These are phyloP conservation scores for Talaromyces sp. DNA, from an alignment of 2,329 filamentous ascomycete genomes.

Conservation along the genomic window DNA sequence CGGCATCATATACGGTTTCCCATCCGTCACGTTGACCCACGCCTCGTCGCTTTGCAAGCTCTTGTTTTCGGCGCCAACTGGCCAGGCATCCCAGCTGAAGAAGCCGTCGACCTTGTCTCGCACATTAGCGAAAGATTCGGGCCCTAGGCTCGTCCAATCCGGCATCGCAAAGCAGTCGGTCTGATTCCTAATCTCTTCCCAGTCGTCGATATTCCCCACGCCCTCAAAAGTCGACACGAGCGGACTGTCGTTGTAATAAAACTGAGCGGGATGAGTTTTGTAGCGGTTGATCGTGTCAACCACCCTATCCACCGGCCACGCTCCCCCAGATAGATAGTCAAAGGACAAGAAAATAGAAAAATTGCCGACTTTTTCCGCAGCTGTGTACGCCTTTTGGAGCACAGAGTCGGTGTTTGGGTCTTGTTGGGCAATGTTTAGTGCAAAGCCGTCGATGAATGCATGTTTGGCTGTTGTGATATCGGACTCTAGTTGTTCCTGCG, in stretches of 20 bases:
- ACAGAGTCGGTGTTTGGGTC: slow-evolving; percentile 18
- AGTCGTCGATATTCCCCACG: slow-evolving; percentile 36
- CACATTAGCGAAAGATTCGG: slow-evolving; percentile 20
- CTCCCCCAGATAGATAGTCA: slow-evolving; percentile 29
- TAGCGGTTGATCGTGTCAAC: slow-evolving; percentile 22
- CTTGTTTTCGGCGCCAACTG: slow-evolving; percentile 31
- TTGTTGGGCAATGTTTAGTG: slow-evolving; percentile 32
- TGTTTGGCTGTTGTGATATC: slow-evolving; percentile 33
- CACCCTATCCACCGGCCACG: slow-evolving; percentile 25
- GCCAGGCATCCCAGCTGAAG: slow-evolving; percentile 43
- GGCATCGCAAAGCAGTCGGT: slow-evolving; percentile 43
- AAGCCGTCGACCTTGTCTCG: slow-evolving; percentile 32
- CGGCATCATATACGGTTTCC: slow-evolving; percentile 48
- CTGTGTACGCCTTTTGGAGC: slow-evolving; percentile 21
- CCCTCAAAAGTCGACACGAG: slow-evolving; percentile 45
- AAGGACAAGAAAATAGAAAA: slow-evolving; percentile 36
- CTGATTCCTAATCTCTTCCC: slow-evolving; percentile 21
- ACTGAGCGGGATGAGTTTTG: slow-evolving; percentile 22
- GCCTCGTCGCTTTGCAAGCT: slow-evolving; percentile 32
- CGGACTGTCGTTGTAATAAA: slow-evolving; percentile 23
- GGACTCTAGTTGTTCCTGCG: slow-evolving; percentile 9
- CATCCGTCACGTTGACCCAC: slow-evolving; percentile 32
- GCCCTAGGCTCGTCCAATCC: slow-evolving; percentile 38
- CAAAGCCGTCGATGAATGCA: slow-evolving; percentile 38
- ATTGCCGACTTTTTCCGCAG: slow-evolving; percentile 17